Evolutionary conservation across 2,329 filamentous ascomycete species (phyloP).

Genomic region (Diplodia scrobiculata): DNA sequence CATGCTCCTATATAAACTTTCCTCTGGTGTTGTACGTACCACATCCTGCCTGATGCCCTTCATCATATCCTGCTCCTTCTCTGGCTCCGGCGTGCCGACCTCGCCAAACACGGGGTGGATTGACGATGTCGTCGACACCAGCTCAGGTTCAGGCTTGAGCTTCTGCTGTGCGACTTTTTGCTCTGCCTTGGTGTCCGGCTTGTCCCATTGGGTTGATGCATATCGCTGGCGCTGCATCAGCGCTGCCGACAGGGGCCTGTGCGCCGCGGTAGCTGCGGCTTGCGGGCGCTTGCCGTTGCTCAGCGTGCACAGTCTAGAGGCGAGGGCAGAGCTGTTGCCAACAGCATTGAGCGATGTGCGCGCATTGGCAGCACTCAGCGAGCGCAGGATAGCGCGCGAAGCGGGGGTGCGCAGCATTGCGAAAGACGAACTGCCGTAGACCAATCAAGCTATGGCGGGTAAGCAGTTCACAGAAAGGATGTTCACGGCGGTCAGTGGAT

Average conservation of each 20-base stretch:
- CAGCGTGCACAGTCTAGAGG: conserved; percentile 43
- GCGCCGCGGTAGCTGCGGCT: conserved; percentile 31
- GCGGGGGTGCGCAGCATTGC: conserved; percentile 45
- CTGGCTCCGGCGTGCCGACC: conserved; percentile 40
- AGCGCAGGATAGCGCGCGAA: conserved; percentile 42
- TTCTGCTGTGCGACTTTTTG: conserved; percentile 57
- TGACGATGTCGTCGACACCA: conserved; percentile 62
- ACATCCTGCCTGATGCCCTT: conserved; percentile 47
- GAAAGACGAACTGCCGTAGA: conserved; percentile 12
- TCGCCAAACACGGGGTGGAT: conserved; percentile 48
- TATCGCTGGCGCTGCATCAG: conserved; percentile 66
- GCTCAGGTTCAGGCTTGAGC: conserved; percentile 61
- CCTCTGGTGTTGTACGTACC: conserved; percentile 34
- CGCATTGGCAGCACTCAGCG: conserved; percentile 31
- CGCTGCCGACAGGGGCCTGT: conserved; percentile 34
- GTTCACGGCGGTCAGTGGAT: conserved; percentile 29
- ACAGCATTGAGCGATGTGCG: conserved; percentile 28
- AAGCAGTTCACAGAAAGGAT: background rate
- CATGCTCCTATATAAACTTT: background rate
- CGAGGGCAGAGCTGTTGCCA: conserved; percentile 33
- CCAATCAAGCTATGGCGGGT: conserved; percentile 31
- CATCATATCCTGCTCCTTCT: conserved; percentile 50
- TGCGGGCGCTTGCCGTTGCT: conserved; percentile 35
- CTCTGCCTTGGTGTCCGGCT: conserved; percentile 61
- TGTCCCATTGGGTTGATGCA: conserved; percentile 43